phyloP scores from a whole-genome alignment of 2,329 filamentous ascomycete genomes.

The Lomentospora prolificans region DNA sequence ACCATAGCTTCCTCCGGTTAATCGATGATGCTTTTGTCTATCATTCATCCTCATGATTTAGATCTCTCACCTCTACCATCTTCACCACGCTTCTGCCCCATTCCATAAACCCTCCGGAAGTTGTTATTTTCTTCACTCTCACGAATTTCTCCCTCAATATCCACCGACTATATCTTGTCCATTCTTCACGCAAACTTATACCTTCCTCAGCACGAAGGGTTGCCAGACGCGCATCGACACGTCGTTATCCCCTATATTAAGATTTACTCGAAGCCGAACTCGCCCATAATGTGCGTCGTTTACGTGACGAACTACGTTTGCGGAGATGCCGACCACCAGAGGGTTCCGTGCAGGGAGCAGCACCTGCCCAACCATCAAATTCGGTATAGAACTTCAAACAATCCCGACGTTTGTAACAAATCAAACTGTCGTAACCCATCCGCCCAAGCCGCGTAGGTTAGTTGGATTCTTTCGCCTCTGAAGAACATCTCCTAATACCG shows the following conservation, averaged over 20 bases:
- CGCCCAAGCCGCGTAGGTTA: slow-evolving; percentile 7
- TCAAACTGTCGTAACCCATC: slow-evolving; percentile 3
- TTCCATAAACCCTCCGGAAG: neutral
- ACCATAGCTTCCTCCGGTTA: slow-evolving; percentile 6
- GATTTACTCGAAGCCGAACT: neutral
- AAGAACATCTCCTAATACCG: neutral
- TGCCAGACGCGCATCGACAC: too few species aligned
- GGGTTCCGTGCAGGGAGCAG: neutral
- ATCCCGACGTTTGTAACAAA: slow-evolving; percentile 7
- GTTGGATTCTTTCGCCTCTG: neutral
- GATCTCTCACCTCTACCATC: neutral
- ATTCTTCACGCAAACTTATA: neutral
- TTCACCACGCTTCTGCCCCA: neutral
- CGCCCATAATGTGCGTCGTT: slow-evolving; percentile 3
- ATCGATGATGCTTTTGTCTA: neutral
- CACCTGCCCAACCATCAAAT: neutral
- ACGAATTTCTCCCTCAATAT: neutral
- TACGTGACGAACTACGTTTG: slow-evolving; percentile 5
- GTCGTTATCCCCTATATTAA: too few species aligned
- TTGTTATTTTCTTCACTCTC: neutral
- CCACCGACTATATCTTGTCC: neutral
- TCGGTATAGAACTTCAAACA: neutral
- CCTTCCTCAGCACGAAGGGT: neutral
- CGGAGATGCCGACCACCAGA: neutral
- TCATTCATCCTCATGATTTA: too few species aligned